These are phyloP conservation scores for Ichthyophthirius multifiliis DNA, from an alignment of 169 alveolate genomes.

Conservation along the genomic window DNA sequence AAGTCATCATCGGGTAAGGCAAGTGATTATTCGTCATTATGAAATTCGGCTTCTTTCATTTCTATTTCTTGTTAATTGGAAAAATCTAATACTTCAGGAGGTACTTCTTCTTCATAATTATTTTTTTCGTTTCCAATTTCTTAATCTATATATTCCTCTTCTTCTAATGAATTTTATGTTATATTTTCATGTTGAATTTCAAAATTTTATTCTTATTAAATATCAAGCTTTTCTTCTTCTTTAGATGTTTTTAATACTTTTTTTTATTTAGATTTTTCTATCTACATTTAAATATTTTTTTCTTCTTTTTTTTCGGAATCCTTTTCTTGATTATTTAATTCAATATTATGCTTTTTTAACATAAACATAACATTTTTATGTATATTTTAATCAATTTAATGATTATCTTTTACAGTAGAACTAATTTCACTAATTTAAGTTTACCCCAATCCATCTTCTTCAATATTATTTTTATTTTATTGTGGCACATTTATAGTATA, in stretches of 20 bases:
- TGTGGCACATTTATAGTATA: not conserved
- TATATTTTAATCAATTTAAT: not conserved
- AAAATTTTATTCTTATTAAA: not conserved
- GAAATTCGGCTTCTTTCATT: not conserved
- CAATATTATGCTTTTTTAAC: not conserved
- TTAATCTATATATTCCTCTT: not conserved
- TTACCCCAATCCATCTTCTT: not conserved
- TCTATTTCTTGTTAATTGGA: not conserved
- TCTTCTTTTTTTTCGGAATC: not conserved
- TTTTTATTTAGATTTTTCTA: not conserved
- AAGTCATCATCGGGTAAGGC: not conserved
- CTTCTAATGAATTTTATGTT: not conserved
- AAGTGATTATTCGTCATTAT: not conserved
- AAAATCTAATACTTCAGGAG: not conserved
- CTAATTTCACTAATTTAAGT: not conserved
- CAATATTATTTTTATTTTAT: not conserved
- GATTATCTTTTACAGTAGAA: not conserved
- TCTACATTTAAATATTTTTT: not conserved
- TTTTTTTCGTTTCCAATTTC: not conserved
- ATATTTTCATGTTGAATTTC: not conserved
- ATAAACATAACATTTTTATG: not conserved
- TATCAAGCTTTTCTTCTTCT: not conserved
- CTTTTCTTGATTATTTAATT: not conserved
- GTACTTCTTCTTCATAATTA: not conserved
- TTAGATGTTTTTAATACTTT: not conserved